Base-by-base conservation (phyloP, 148 eudicot genomes). In the Selenicereus undatus region DNA sequence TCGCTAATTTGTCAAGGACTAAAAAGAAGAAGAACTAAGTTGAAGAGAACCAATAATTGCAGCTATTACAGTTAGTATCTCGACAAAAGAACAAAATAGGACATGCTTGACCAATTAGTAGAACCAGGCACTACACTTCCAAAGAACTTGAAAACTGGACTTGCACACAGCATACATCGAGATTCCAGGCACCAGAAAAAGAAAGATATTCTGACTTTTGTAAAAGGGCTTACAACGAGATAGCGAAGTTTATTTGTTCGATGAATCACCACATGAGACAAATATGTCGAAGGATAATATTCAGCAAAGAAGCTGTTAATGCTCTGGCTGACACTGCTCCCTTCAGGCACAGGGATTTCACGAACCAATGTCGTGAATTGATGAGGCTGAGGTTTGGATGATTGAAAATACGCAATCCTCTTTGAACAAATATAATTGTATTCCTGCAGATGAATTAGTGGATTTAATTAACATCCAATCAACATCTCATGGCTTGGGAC, bases 251-350 rank as follows among this genome's bases (percentile, higher is more conserved):
- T 86, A 80, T 79, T 75, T 16, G 86, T 36, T 29, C 85, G 86
- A 79, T 79, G 90, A 82, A 86, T 79, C 71, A 86, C 88, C 77
- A 82, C 86, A 75, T 88, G 90, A 73, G 90, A 88, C 79, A 88
- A 39, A 84, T 88, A 88, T 16, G 90, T 84, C 32, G 85, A 80
- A 73, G 88, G 84, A 77, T 88, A 78, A 84, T 86, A 86, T 77
- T 84, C 88, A 70, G 36, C 78, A 73, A 88, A 88, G 81, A 88
- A 88, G 71, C 70, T 80, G 52, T 86, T 82, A 39, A 88, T 87
- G 26, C 84, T 86, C 54, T 86, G 85, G 75, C 90, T 78, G 72
- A 86, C 81, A 75, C 82, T 83, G 32, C 86, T 72, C 56, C 86
- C 90, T 71, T 85, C 82, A 80, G 79, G 68, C 30, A 84, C 87